Evolutionary conservation across 257 asterid species (phyloP), one percentile per base, ranked within the genome.

Genomic region (Leonotis leonurus): DNA sequence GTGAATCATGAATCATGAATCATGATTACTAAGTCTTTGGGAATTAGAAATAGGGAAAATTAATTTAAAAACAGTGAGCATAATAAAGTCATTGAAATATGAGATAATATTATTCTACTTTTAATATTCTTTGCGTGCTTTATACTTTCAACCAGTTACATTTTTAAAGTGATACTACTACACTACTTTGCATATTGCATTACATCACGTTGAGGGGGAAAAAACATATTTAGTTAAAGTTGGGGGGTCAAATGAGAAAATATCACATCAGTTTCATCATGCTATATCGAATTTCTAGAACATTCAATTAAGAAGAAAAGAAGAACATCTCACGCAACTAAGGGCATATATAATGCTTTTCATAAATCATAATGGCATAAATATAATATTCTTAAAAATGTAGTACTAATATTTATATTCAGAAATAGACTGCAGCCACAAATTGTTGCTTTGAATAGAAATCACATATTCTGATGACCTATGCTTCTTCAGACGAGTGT

Each of bases 351-450:
- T n/a, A n/a, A n/a, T n/a, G n/a, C n/a, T n/a, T n/a, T n/a, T n/a
- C n/a, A n/a, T n/a, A n/a, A n/a, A n/a, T n/a, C n/a, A n/a, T n/a
- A n/a, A n/a, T 9, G 45, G 35, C 45, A 9, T 43, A 43, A 39
- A 3, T 9, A 1, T 5, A 2, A 44, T 46, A 44, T n/a, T 22
- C 14, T 36, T 17, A 33, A 14, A 36, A 29, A 51, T 40, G 35
- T 1, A 62, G 59, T 12, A 13, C 3, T 51, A 30, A 45, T 53
- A 45, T 17, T 36, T 13, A 58, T 13, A 54, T 75, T 73, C 78
- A 54, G 70, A n/a, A 44, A 60, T 60, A 60, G 67, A 35, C 70
- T 73, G 77, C 74, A 37, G 14, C 86, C 86, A 73, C 79, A 21
- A 29, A 56, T 51, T 49, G 27, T 35, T 1, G 35, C 27, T 36